Evolutionary conservation across 2,329 filamentous ascomycete genomes (phyloP).

Genomic region (Corinectria fuckeliana): DNA sequence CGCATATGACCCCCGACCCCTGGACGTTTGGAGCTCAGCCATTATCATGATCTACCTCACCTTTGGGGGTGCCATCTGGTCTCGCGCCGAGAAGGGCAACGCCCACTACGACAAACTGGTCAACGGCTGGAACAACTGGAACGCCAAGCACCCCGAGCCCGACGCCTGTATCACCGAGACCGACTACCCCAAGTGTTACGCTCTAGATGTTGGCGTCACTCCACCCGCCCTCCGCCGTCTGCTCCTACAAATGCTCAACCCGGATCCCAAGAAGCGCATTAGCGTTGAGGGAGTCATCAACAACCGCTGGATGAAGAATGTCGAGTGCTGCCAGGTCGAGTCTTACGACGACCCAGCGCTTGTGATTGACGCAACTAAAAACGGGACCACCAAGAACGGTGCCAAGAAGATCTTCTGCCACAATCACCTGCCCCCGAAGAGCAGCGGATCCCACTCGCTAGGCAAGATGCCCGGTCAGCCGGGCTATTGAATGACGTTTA

Average conservation of each 20-base stretch:
- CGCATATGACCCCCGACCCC: constrained; percentile 73
- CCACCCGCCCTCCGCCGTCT: constrained; percentile 73
- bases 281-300: constrained; percentile 72
- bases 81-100: constrained; percentile 64
- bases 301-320: constrained; percentile 74
- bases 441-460: constrained; percentile 54
- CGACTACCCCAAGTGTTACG: constrained; percentile 69
- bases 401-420: constrained; percentile 64
- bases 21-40: constrained; percentile 87
- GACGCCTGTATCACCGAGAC: constrained; percentile 56
- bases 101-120: constrained; percentile 70
- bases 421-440: constrained; percentile 61
- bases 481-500: constrained; percentile 54
- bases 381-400: constrained; percentile 50
- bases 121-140: constrained; percentile 72
- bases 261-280: constrained; percentile 73
- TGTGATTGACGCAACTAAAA: constrained; percentile 68
- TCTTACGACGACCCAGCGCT: constrained; percentile 69
- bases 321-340: constrained; percentile 82
- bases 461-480: constrained; percentile 63
- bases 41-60: constrained; percentile 82
- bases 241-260: constrained; percentile 82
- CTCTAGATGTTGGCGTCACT: constrained; percentile 70
- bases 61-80: constrained; percentile 77
- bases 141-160: constrained; percentile 56